phyloP scores from a whole-genome alignment of 495 filamentous ascomycete species.

The Penicillium subrubescens region DNA sequence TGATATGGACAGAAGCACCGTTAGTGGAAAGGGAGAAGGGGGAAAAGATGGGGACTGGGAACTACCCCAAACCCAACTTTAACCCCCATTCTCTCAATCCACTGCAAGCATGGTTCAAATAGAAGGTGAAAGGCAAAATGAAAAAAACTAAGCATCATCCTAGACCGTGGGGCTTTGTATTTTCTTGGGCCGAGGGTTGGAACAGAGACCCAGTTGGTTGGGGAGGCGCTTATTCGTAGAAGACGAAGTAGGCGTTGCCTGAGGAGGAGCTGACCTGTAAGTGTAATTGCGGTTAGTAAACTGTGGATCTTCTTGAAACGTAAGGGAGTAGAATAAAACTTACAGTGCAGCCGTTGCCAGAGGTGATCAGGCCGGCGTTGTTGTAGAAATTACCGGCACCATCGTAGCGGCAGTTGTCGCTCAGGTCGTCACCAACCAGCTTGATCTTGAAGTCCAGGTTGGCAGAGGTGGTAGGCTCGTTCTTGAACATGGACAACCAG shows the following conservation, averaged over 20 bases:
- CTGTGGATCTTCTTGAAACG: neutral
- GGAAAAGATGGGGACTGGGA: constrained; percentile 3
- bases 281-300: constrained; percentile 15
- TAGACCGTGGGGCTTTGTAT: constrained; percentile 6
- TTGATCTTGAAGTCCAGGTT: constrained; percentile 73
- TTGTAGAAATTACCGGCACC: constrained; percentile 55
- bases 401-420: constrained; percentile 69
- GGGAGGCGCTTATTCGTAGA: constrained; percentile 34
- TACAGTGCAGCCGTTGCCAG: constrained; percentile 70
- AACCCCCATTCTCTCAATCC: neutral
- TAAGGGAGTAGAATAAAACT: constrained; percentile 15
- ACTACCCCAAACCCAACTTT: constrained; percentile 8
- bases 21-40: constrained; percentile 16
- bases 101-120: constrained; percentile 9
- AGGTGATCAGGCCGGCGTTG: constrained; percentile 42
- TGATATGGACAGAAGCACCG: constrained; percentile 34
- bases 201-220: neutral
- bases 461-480: constrained; percentile 61
- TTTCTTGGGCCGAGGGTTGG: constrained; percentile 4
- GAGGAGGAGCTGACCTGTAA: constrained; percentile 46
- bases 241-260: constrained; percentile 50
- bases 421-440: constrained; percentile 65
- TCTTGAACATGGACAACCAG: constrained; percentile 81
- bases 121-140: constrained; percentile 8
- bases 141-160: constrained; percentile 20